Evolutionary conservation across 352 stramenopile genomes (phyloP), one percentile per base, ranked within the genome.

Genomic region (Phytopythium sindhum): DNA sequence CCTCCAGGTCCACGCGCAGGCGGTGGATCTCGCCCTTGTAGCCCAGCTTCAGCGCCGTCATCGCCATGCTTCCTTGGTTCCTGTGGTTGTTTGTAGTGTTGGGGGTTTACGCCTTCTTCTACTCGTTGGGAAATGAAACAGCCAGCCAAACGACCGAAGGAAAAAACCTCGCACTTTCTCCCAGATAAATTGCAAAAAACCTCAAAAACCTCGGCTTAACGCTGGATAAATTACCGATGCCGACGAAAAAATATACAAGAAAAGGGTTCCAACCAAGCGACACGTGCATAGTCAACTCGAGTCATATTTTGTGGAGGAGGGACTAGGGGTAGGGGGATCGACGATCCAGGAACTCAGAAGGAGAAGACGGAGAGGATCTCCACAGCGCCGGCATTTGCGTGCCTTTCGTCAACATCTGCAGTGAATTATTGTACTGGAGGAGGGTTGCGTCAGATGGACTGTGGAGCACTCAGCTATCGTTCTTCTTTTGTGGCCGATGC

Each of bases 1-100:
- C 53, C 37, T 42, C n/a, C n/a, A 93, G 70, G 65, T 93, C 74
- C 64, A 90, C 74, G 54, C 73, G 74, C 44, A 95, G 77, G 67
- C 86, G 84, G 72, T 93, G 84, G 60, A 95, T 88, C 70, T 95
- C 86, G 57, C 86, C 84, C 67, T 90, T 91, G 83, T 86, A 78
- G 64, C 70, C 81, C 61, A 95, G 77, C 80, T 95, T 95, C 26
- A 95, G 67, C 9, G 84, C 76, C 50, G 80, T 88, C 58, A 28
- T 70, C 56, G 69, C 73, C 81, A 89, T 86, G 50, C 2, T 72
- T 41, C 37, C 64, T 11, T 44, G 6, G 1, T 63, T 66, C 12
- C 23, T 57, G 10, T 39, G 33, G 3, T 39, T 39, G 33, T 4
- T 39, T 39, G 33, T 39, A n/a, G n/a, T 39, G 33, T 10, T 37